Evolutionary conservation across 169 alveolate genomes (phyloP).

Genomic region (Cryptosporidium viatorum): DNA sequence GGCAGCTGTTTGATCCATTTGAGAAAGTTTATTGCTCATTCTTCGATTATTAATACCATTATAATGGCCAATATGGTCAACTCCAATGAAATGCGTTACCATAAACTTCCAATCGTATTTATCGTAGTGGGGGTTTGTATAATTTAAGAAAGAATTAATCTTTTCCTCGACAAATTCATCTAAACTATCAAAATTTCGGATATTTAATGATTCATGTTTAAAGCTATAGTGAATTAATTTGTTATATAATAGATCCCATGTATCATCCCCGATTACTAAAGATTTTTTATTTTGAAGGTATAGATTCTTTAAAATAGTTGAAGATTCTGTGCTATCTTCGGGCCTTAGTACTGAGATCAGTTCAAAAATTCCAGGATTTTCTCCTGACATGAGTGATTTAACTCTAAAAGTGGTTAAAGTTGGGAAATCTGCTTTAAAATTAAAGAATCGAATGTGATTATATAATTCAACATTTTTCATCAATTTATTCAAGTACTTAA

Average conservation of each 20-base stretch:
- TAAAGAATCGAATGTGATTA: conserved; percentile 33
- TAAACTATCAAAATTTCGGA: conserved; percentile 21
- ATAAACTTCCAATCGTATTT: conserved; percentile 48
- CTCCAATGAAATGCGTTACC: conserved; percentile 45
- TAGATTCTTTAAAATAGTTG: conserved; percentile 29
- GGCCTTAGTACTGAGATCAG: conserved; percentile 1
- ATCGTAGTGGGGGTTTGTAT: background rate
- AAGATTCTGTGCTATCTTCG: background rate
- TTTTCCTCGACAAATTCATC: conserved; percentile 10
- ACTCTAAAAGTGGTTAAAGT: conserved; percentile 49
- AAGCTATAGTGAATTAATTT: background rate
- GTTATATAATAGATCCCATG: conserved; percentile 23
- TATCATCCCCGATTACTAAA: conserved; percentile 26
- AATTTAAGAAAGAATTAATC: background rate
- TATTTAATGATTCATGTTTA: conserved; percentile 9
- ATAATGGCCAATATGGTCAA: conserved; percentile 63
- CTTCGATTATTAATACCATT: background rate
- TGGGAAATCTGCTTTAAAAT: conserved; percentile 51
- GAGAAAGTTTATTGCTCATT: conserved; percentile 24
- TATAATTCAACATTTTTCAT: conserved; percentile 13
- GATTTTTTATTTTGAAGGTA: background rate
- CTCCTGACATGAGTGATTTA: conserved; percentile 51
- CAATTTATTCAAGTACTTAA: conserved; percentile 1
- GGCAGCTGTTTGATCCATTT: conserved; percentile 17
- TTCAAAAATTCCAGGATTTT: conserved; percentile 40